These are phyloP conservation scores for Globisporangium cederbergense DNA, from an alignment of 352 stramenopile species.

Conservation along the genomic window DNA sequence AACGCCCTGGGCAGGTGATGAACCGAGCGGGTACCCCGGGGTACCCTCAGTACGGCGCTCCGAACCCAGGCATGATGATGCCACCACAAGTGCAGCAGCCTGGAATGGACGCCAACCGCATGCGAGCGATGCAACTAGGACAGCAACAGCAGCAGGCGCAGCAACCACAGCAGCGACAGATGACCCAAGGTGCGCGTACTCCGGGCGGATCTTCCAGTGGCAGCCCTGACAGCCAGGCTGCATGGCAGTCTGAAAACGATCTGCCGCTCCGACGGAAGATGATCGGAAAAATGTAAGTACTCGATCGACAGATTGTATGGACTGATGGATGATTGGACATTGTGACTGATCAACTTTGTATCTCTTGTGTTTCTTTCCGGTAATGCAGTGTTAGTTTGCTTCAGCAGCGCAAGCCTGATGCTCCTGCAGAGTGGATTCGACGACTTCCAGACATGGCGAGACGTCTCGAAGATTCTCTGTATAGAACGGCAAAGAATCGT, in stretches of 20 bases:
- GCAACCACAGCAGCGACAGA: slow-evolving; percentile 13
- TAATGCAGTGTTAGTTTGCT: slow-evolving; percentile 89
- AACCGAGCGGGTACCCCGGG: slow-evolving; percentile 40
- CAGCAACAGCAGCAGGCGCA: slow-evolving; percentile 21
- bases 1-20: slow-evolving; percentile 59
- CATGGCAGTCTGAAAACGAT: slow-evolving; percentile 88
- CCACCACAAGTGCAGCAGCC: slow-evolving; percentile 29
- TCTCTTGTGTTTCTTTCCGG: slow-evolving; percentile 10
- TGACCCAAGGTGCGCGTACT: slow-evolving; percentile 39
- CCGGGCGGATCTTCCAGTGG: slow-evolving; percentile 33
- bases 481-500: slow-evolving; percentile 89
- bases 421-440: slow-evolving; percentile 95
- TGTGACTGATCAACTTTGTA: neutral
- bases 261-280: slow-evolving; percentile 84
- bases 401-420: slow-evolving; percentile 96
- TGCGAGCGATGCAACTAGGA: slow-evolving; percentile 36
- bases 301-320: neutral
- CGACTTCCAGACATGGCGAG: slow-evolving; percentile 98
- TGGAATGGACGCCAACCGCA: slow-evolving; percentile 36
- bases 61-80: slow-evolving; percentile 73
- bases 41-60: slow-evolving; percentile 56
- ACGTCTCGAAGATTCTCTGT: slow-evolving; percentile 96
- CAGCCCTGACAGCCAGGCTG: slow-evolving; percentile 47
- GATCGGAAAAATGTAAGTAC: slow-evolving; percentile 89
- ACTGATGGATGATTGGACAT: neutral